A percentile compares a stretch with the other conserved stretches of the same genome.
phyloP scores from a whole-genome alignment of 2,329 filamentous ascomycete species.

The Chrysoporthe cubensis region DNA sequence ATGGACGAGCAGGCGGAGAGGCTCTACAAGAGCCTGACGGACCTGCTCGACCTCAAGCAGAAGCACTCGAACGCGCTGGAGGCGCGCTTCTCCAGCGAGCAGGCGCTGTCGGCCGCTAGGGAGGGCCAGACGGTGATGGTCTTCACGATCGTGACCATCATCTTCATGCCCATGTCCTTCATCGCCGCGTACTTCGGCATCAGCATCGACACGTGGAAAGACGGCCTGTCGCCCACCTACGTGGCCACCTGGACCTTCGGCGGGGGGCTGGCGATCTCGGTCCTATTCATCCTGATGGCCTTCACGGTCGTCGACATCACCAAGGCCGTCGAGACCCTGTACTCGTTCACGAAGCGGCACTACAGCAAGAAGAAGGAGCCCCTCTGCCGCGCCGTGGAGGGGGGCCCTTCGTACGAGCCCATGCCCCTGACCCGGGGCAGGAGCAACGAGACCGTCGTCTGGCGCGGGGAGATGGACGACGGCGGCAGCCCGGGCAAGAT shows the following conservation, averaged over 20 bases:
- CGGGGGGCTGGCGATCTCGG: constrained; percentile 44
- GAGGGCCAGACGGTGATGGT: constrained; percentile 50
- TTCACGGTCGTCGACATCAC: constrained; percentile 43
- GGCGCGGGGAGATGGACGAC: constrained; percentile 21
- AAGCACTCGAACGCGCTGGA: constrained; percentile 72
- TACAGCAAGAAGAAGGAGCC: not conserved
- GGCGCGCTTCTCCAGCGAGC: constrained; percentile 63
- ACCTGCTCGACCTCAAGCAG: constrained; percentile 69
- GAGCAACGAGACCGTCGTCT: constrained; percentile 26
- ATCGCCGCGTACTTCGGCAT: constrained; percentile 50
- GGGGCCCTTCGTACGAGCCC: constrained; percentile 9
- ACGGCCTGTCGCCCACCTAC: constrained; percentile 33
- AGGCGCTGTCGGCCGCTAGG: constrained; percentile 62
- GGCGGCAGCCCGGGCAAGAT: constrained; percentile 17
- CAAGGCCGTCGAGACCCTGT: constrained; percentile 29
- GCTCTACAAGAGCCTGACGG: constrained; percentile 63
- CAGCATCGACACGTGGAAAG: constrained; percentile 51
- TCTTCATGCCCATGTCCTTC: constrained; percentile 50
- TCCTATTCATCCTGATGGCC: constrained; percentile 43
- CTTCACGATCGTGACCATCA: constrained; percentile 50
- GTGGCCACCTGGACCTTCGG: constrained; percentile 40
- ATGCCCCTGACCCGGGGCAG: constrained; percentile 5
- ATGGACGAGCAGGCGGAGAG: constrained; percentile 67
- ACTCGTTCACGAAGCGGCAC: constrained; percentile 19
- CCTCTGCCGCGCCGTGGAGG: not conserved